These are phyloP conservation scores for Chloris gayana DNA, from an alignment of 176 grass and related monocot species.

Conservation along the genomic window DNA sequence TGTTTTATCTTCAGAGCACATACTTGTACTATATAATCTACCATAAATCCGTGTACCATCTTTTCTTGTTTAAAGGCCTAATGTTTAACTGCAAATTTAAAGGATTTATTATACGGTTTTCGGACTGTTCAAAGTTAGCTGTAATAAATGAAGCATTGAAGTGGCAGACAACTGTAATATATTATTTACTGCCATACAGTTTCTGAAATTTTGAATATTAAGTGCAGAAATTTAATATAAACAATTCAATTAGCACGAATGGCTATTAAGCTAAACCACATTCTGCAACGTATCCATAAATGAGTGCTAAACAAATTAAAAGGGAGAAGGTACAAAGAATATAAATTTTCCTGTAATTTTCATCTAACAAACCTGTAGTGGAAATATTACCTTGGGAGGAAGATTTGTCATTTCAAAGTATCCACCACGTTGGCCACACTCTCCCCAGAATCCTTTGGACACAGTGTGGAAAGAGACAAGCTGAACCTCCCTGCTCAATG, in stretches of 20 bases:
- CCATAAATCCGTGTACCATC: not conserved
- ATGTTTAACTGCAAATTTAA: constrained; percentile 7
- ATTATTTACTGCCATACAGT: constrained; percentile 29
- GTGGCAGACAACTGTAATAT: constrained; percentile 13
- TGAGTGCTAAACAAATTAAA: not conserved
- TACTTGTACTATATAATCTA: constrained; percentile 3
- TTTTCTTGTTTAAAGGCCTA: constrained; percentile 1
- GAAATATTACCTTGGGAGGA: constrained; percentile 68
- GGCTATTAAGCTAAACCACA: constrained; percentile 9
- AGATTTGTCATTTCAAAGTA: constrained; percentile 99
- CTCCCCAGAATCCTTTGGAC: constrained; percentile 99
- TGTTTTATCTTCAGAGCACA: constrained; percentile 15
- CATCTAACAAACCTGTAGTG: constrained; percentile 27
- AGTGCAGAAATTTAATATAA: constrained; percentile 15
- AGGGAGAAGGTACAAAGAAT: not conserved
- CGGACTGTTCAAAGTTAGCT: constrained; percentile 20
- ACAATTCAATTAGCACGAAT: constrained; percentile 7
- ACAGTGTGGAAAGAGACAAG: constrained; percentile 97
- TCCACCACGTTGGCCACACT: constrained; percentile 98
- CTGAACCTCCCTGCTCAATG: constrained; percentile 85
- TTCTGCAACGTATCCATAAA: constrained; percentile 15
- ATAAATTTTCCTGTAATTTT: not conserved
- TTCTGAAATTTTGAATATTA: constrained; percentile 27
- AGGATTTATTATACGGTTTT: constrained; percentile 11
- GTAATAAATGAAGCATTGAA: constrained; percentile 21